Evolutionary conservation across 1,284 basidiomycete species (phyloP), one percentile per base, ranked within the genome.

Genomic region (Uromyces viciae-fabae): DNA sequence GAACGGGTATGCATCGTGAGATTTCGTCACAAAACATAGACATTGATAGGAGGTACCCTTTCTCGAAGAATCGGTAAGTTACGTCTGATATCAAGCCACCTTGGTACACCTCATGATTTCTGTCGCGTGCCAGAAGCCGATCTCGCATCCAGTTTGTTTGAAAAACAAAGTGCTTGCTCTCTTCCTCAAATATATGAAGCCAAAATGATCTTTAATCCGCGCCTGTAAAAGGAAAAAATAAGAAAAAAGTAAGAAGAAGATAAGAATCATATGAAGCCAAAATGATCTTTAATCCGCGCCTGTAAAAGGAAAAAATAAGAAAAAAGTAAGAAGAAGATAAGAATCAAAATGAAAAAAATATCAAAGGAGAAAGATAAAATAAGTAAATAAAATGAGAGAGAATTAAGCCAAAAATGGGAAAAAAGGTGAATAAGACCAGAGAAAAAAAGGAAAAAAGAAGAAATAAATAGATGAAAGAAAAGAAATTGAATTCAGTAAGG

Each of bases 11-110:
- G 54, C 73, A 75, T 31, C 42, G 17, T 43, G 15, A 8, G 22
- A 62, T 8, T 3, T 31, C 17, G 14, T 58, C 54, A 38, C 54
- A 56, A 42, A 33, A 75, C 72, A 75, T 75, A 22, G 54, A 54
- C n/a, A 19, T 75, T 7, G 56, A 22, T 9, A 75, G 40, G 9
- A 75, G 25, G 28, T 58, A 60, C 1, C 54, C 73, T 5, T 4
- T 75, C 38, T 56, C 56, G 31, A 75, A 75, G 28, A 62, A 62
- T 19, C 38, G 31, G 31, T 73, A 73, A 22, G 62, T 66, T 19
- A 66, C 62, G 36, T 66, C 62, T 4, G 62, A 66, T 7, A 42
- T 5, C 5, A 66, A 15, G 19, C 62, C 62, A 7, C 40, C 40
- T 7, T 42, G 4, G 62, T 66, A 66, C 7, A 66, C n/a, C 25